Percentiles rank a stretch among this genome's conserved stretches.
phyloP scores from a whole-genome alignment of 192 early-diverging fungal species.

The Coemansia pectinata region DNA sequence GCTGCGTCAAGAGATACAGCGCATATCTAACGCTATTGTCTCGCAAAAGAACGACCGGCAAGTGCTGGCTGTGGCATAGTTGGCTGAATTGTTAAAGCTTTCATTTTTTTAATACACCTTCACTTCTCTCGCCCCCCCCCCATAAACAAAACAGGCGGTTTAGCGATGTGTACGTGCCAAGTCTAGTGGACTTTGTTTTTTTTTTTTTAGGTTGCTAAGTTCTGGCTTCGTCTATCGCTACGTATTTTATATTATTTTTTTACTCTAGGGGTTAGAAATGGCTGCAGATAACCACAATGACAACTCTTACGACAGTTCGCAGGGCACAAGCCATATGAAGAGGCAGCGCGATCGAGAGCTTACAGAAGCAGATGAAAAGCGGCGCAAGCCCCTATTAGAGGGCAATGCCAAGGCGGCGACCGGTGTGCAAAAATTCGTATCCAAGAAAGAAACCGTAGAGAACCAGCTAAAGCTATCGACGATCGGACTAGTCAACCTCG shows the following conservation, averaged over 20 bases:
- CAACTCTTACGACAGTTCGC: background rate
- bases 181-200: background rate
- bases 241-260: background rate
- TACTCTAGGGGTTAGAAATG: background rate
- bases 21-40: conserved; percentile 28
- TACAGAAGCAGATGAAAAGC: background rate
- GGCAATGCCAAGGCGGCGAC: conserved; percentile 58
- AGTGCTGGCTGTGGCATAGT: background rate
- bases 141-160: background rate
- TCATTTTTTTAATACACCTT: background rate
- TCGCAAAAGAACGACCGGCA: conserved; percentile 20
- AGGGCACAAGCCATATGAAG: background rate
- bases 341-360: conserved; percentile 3
- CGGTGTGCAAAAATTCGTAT: conserved; percentile 76
- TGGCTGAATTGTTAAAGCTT: background rate
- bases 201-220: background rate
- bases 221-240: background rate
- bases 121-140: background rate
- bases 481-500: conserved; percentile 83
- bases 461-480: conserved; percentile 84
- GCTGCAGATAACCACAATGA: background rate
- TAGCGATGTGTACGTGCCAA: background rate
- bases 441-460: conserved; percentile 75
- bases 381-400: background rate
- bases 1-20: conserved; percentile 44